phyloP scores from a whole-genome alignment of 305 asterid genomes.

The Ilex paraguariensis region DNA sequence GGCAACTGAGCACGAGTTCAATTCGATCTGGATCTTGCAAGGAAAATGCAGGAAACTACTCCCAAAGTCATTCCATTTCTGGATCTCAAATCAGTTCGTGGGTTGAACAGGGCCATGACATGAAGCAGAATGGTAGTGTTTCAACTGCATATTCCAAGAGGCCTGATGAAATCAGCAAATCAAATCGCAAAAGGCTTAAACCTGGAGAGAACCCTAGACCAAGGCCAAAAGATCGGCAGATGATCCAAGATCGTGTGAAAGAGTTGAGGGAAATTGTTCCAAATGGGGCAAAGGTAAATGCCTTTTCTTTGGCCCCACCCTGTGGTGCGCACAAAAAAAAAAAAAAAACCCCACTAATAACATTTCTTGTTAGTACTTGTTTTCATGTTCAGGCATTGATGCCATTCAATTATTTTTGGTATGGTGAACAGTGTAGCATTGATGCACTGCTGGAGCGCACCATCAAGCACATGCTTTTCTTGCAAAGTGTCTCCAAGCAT shows the following conservation, averaged over 20 bases:
- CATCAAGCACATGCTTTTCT: conserved; percentile 91
- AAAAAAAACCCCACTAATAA: too few relatives aligned
- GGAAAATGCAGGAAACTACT: conserved; percentile 43
- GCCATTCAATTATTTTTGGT: conserved; percentile 7
- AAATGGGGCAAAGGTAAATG: conserved; percentile 75
- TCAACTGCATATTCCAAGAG: conserved; percentile 72
- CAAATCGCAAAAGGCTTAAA: conserved; percentile 76
- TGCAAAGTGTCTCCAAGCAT: conserved; percentile 91
- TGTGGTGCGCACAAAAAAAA: neutral
- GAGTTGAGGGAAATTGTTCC: conserved; percentile 93
- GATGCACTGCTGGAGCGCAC: conserved; percentile 95
- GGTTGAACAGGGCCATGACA: conserved; percentile 47
- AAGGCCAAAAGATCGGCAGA: conserved; percentile 94
- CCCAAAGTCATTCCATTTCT: conserved; percentile 56
- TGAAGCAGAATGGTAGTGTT: conserved; percentile 47
- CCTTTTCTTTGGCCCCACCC: neutral
- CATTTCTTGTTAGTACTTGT: conserved; percentile 1
- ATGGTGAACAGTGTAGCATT: conserved; percentile 80
- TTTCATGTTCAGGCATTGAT: conserved; percentile 4
- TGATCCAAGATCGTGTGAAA: conserved; percentile 97
- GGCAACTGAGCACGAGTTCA: conserved; percentile 38
- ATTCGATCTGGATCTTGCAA: conserved; percentile 32
- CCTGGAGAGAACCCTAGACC: conserved; percentile 93
- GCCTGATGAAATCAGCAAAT: conserved; percentile 48
- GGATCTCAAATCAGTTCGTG: conserved; percentile 77